These are phyloP conservation scores for Cercospora sp. DNA, from an alignment of 2,329 filamentous ascomycete genomes.

Conservation along the genomic window DNA sequence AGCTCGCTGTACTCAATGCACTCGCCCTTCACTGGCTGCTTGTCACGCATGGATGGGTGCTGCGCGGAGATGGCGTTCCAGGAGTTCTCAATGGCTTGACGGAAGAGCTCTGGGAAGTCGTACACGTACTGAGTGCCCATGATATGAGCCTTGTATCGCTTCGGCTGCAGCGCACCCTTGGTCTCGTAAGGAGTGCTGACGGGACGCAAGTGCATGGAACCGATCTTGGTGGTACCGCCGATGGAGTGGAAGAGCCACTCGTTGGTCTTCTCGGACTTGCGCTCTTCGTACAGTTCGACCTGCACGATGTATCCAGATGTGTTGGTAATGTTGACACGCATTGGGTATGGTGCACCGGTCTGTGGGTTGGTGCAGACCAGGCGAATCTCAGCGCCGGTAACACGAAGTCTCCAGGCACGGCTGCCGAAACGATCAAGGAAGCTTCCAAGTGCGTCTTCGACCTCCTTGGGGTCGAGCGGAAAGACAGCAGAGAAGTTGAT, in stretches of 20 bases:
- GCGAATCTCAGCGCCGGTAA: constrained; percentile 95
- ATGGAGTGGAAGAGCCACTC: constrained; percentile 99
- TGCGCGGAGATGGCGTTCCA: constrained; percentile 77
- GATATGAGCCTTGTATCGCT: constrained; percentile 98
- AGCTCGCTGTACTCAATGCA: constrained; percentile 94
- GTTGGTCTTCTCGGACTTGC: constrained; percentile 89
- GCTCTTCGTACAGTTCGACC: constrained; percentile 96
- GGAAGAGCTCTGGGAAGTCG: constrained; percentile 99
- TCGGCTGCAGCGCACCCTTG: constrained; percentile 98
- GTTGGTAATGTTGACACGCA: constrained; percentile 96
- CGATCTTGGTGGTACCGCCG: constrained; percentile 90
- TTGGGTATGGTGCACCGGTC: constrained; percentile 82
- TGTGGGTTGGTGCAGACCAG: constrained; percentile 92
- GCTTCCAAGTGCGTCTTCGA: constrained; percentile 87
- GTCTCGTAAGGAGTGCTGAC: constrained; percentile 93
- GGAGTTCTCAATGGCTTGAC: constrained; percentile 94
- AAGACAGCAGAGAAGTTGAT: constrained; percentile 99
- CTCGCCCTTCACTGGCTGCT: constrained; percentile 81
- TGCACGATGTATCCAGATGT: constrained; percentile 97
- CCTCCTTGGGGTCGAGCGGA: constrained; percentile 83
- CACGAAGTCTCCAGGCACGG: constrained; percentile 92
- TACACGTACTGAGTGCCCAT: constrained; percentile 99
- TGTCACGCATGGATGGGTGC: constrained; percentile 71
- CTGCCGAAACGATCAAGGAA: constrained; percentile 97
- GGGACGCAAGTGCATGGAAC: constrained; percentile 88